Conservation (phyloP, 768 basidiomycete genomes). For the Macrolepiota fuliginosa region DNA sequence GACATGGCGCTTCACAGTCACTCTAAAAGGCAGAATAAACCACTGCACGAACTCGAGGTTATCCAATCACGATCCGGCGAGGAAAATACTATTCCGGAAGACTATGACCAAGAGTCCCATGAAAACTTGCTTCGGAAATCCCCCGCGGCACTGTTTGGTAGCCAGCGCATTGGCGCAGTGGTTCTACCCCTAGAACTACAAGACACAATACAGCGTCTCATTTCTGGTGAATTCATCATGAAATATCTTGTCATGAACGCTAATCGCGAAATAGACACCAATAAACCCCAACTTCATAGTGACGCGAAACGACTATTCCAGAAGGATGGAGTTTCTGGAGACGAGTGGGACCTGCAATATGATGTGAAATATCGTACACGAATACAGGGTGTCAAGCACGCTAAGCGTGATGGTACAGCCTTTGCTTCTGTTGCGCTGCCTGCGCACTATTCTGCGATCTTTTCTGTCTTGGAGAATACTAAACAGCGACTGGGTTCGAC, state of each 20-base stretch:
- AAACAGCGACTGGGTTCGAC: conserved; percentile 59
- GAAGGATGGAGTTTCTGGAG: conserved; percentile 27
- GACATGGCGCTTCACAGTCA: conserved; percentile 60
- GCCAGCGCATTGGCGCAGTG: conserved; percentile 67
- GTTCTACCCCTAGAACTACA: conserved; percentile 72
- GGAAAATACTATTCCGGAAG: conserved; percentile 28
- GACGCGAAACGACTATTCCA: conserved; percentile 74
- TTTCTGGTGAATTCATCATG: conserved; percentile 48
- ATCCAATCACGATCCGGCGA: conserved; percentile 28
- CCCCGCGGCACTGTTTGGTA: conserved; percentile 81
- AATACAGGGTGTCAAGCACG: conserved; percentile 55
- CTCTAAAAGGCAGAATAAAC: conserved; percentile 21
- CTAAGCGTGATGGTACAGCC: conserved; percentile 73
- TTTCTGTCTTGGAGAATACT: conserved; percentile 67
- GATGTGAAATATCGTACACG: conserved; percentile 59
- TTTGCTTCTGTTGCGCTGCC: conserved; percentile 87
- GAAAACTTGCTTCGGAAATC: conserved; percentile 52
- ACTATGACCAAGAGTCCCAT: conserved; percentile 31
- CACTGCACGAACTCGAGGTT: conserved; percentile 55
- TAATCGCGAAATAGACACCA: conserved; percentile 43
- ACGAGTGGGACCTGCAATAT: conserved; percentile 56
- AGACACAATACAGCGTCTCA: conserved; percentile 59
- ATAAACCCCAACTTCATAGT: conserved; percentile 61
- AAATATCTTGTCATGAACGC: conserved; percentile 4
- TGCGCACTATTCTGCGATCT: conserved; percentile 79